Evolutionary conservation across 768 basidiomycete species (phyloP).

Genomic region (Auriscalpium microsporum): DNA sequence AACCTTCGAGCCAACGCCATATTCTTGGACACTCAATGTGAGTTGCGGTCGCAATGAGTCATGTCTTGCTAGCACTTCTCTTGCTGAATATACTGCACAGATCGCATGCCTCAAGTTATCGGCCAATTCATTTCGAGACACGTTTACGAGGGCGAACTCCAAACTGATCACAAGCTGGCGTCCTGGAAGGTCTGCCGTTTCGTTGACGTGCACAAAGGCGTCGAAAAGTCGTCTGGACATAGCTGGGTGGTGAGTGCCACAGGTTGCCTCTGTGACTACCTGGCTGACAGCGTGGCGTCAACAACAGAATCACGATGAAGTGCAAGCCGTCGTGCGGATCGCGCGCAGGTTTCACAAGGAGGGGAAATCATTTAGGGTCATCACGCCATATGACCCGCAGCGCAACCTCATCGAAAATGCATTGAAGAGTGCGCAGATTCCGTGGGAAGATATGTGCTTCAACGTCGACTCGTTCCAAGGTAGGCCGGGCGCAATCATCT

Average conservation of each 20-base stretch:
- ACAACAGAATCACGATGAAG: conserved; percentile 25
- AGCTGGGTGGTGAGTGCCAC: conserved; percentile 34
- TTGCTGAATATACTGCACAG: conserved; percentile 12
- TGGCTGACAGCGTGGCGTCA: too few species aligned
- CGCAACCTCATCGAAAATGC: conserved; percentile 18
- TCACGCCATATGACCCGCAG: conserved; percentile 30
- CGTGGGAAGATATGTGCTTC: conserved; percentile 22
- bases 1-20: conserved; percentile 18
- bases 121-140: conserved; percentile 26
- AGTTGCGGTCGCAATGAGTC: too few species aligned
- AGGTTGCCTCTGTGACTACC: too few species aligned
- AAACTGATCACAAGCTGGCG: too few species aligned
- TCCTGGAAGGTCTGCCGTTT: conserved; percentile 25
- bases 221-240: conserved; percentile 18
- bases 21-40: conserved; percentile 29
- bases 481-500: too few species aligned
- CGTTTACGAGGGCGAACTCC: too few species aligned
- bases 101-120: conserved; percentile 27
- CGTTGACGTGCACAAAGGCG: conserved; percentile 30
- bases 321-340: conserved; percentile 16
- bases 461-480: conserved; percentile 32
- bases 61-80: too few species aligned
- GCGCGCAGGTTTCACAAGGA: conserved; percentile 10
- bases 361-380: conserved; percentile 20
- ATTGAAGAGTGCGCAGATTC: conserved; percentile 17